Evolutionary conservation across 345 rosid species (phyloP), one percentile per base, ranked within the genome.

Genomic region (Melaleuca quinquenervia): DNA sequence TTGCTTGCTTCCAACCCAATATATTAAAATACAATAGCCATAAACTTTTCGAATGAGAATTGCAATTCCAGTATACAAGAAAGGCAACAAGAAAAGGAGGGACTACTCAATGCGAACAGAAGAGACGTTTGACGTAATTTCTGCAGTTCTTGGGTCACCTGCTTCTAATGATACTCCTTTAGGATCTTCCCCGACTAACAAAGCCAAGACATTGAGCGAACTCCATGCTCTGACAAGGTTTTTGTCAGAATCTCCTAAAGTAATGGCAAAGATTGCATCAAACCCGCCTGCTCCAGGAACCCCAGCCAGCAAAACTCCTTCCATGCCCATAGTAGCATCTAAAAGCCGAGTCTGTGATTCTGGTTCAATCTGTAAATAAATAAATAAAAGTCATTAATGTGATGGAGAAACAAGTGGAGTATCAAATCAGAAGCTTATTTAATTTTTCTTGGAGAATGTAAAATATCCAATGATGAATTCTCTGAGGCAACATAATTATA

Each of bases 221-320:
- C 95, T 95, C 99, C 99, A 96, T 64, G 93, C 89, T 86, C 89
- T 91, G 84, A 93, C 82, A 84, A 97, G 89, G 11, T 89, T 87
- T 90, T 87, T 85, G 87, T 92, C 89, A 13, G 97, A 91, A 87
- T 94, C 94, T 49, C 97, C 98, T 48, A 97, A 88, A 13, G 95
- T 91, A 52, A 97, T 86, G 8, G 98, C 94, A 85, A 96, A 96
- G 82, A 97, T 88, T 6, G 99, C 99, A 90, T 97, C 98, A 85
- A 95, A 97, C 27, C 99, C 99, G 83, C 99, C 99, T 50, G 98
- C 99, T 86, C 99, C 99, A 60, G 99, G 99, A 88, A 97, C 98
- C 82, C 98, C 98, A 55, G 94, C 99, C 86, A 95, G 90, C 87
- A 96, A 75, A 91, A 97, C 98, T 87, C 99, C 99, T 90, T 95